Conservation (phyloP, 768 basidiomycete species). For the Ramaria rubella region DNA sequence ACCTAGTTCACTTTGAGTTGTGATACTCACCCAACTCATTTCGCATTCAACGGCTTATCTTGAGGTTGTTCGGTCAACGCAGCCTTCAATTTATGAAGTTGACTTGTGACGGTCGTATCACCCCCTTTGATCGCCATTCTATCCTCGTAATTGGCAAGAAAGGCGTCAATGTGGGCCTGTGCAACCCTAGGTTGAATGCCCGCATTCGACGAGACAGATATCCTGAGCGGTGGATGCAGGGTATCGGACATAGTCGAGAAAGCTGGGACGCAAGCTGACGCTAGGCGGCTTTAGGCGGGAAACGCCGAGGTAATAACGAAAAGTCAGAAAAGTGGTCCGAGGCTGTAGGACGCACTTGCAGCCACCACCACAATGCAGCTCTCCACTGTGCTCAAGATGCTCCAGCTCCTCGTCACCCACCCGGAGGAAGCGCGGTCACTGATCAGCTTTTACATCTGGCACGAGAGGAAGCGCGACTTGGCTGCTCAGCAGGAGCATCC, state of each 20-base stretch:
- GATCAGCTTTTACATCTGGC: slow-evolving; percentile 76
- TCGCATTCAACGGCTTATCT: not conserved
- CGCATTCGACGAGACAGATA: not conserved
- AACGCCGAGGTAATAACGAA: no score
- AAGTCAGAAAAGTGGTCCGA: not conserved
- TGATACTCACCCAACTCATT: not conserved
- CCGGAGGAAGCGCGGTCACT: slow-evolving; percentile 80
- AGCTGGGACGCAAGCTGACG: no score
- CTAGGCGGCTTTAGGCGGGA: no score
- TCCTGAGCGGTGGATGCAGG: slow-evolving; percentile 1
- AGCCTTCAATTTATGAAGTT: slow-evolving; percentile 49
- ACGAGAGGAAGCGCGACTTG: slow-evolving; percentile 79
- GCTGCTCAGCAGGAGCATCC: slow-evolving; percentile 63
- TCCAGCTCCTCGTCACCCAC: slow-evolving; percentile 66
- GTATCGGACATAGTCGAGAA: slow-evolving; percentile 8
- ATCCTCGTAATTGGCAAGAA: slow-evolving; percentile 43
- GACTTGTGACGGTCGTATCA: slow-evolving; percentile 50
- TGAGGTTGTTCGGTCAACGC: slow-evolving; percentile 45
- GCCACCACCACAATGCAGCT: slow-evolving; percentile 32
- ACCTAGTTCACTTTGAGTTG: not conserved
- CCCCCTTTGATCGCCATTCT: slow-evolving; percentile 43
- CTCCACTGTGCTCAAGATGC: slow-evolving; percentile 44
- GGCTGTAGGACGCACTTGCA: not conserved
- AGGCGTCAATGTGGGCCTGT: slow-evolving; percentile 36
- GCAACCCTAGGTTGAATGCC: slow-evolving; percentile 27